Base-by-base conservation (phyloP, 2,329 filamentous ascomycete species). In the Lasiodiplodia hormozganensis region DNA sequence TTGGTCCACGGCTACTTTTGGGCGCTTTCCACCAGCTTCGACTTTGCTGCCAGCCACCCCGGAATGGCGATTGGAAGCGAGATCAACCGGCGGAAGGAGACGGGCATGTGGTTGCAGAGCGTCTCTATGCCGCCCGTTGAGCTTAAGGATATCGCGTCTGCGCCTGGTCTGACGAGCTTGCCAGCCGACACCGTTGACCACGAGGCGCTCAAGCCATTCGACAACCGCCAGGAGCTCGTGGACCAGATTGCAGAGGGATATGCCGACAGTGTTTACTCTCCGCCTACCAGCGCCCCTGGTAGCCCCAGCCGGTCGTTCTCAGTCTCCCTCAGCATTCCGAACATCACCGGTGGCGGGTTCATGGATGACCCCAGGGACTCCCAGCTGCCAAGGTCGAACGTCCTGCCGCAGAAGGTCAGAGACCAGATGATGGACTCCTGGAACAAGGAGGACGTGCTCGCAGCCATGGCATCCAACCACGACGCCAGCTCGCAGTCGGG, bases 1-100 rank as follows among this genome's bases (percentile, higher is more conserved):
- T 82, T 98, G 68, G 92, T 95, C 62, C 92, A 97, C 75, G 94
- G 93, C 10, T 97, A 97, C 78, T 89, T 97, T 69, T 95, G 92
- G 90, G 87, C 88, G 0, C 77, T 97, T 70, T 89, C 87, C 4
- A 90, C 94, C 69, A 90, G 88, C 67, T 94, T 97, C 70, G 87
- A 92, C 56, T 90, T 96, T 70, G 90, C 94, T 66, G 84, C 85
- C 7, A 89, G 91, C 0, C 83, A 85, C 0, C 85, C 92, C 21
- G 94, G 93, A 8, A 85, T 86, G 65, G 88, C 89, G 8, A 89
- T 97, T 40, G 87, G 90, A 67, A 89, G 88, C 68, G 94, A 97
- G 77, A 91, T 97, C 69, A 84, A 87, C 12, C 87, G 92, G 62
- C 87, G 95, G 49, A 90, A 89, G 75, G 89, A 85, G 73, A 90